These are phyloP conservation scores for Backusella mclennaniae DNA, from an alignment of 192 early-diverging fungal species.

Conservation along the genomic window DNA sequence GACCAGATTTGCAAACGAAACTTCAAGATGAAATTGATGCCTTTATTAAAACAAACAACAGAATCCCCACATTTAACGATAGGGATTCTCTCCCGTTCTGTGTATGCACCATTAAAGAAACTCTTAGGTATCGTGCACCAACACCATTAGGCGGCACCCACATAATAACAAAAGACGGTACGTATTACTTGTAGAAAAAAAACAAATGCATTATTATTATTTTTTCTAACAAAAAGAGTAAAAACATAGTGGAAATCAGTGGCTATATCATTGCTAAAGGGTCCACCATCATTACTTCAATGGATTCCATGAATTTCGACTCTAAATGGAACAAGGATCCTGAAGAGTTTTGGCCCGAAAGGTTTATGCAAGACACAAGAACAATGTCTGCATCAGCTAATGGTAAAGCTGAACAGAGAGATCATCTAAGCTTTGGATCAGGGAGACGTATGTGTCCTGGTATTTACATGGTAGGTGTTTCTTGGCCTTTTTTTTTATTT, in stretches of 20 bases:
- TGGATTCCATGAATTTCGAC: background rate
- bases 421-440: constrained; percentile 13
- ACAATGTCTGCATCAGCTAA: constrained; percentile 3
- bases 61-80: background rate
- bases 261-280: background rate
- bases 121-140: background rate
- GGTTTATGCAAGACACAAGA: background rate
- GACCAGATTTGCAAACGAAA: constrained; percentile 19
- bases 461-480: background rate
- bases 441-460: background rate
- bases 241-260: background rate
- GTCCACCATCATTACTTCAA: background rate
- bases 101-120: constrained; percentile 13
- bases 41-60: background rate
- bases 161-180: constrained; percentile 7
- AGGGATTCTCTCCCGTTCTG: constrained; percentile 1
- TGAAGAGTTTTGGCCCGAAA: constrained; percentile 5
- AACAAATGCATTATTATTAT: too few species aligned
- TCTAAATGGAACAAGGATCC: background rate
- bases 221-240: too few species aligned
- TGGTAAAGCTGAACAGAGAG: background rate
- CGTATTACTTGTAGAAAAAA: too few species aligned
- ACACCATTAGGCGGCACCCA: constrained; percentile 7
- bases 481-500: background rate
- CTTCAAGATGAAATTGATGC: constrained; percentile 12